These are phyloP conservation scores for Lactifluus subvellereus DNA, from an alignment of 768 basidiomycete genomes.

Conservation along the genomic window DNA sequence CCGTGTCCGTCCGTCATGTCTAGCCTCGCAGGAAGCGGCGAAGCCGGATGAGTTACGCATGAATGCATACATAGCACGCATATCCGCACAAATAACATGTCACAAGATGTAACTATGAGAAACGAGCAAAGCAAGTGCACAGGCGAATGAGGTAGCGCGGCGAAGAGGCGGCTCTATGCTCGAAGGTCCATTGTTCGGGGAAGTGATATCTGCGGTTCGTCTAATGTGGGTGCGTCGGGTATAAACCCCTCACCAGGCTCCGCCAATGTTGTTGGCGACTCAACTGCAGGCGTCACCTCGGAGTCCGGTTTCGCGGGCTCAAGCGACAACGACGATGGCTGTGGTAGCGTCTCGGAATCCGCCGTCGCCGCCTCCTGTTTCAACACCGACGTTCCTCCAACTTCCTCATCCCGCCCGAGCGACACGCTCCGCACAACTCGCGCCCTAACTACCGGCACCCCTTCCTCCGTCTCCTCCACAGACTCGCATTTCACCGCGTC, in stretches of 20 bases:
- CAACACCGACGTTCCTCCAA: neutral
- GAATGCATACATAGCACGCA: neutral
- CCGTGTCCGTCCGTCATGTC: neutral
- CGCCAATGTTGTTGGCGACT: neutral
- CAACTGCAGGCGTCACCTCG: neutral
- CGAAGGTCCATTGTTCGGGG: conserved; percentile 26
- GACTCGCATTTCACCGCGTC: neutral
- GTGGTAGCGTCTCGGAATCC: neutral
- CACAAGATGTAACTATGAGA: neutral
- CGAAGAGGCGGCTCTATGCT: conserved; percentile 24
- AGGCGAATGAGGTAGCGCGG: neutral
- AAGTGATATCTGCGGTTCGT: conserved; percentile 24
- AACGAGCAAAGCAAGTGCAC: neutral
- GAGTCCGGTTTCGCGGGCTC: neutral
- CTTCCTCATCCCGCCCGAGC: conserved; percentile 13
- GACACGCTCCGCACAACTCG: conserved; percentile 27
- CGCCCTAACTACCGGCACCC: conserved; percentile 5
- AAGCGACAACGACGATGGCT: neutral
- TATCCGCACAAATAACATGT: neutral
- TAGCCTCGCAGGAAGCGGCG: neutral
- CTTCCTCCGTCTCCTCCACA: neutral
- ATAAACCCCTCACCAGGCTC: conserved; percentile 1
- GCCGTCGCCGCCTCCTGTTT: conserved; percentile 5
- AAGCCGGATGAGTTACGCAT: neutral
- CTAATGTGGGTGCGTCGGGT: conserved; percentile 10